phyloP scores from a whole-genome alignment of 768 basidiomycete genomes.

The Mycena crocata region DNA sequence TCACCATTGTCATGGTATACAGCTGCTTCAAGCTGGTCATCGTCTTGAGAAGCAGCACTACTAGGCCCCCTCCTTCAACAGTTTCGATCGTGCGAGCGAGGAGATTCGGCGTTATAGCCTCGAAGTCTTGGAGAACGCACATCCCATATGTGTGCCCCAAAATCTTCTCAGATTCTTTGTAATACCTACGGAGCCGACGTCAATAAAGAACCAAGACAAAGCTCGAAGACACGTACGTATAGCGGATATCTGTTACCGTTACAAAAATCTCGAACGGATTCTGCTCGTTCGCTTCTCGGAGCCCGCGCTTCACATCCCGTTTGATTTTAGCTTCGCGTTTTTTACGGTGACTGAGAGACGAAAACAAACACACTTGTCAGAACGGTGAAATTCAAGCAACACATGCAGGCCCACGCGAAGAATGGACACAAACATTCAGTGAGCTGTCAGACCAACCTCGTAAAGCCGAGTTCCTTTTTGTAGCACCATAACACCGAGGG shows the following conservation, averaged over 20 bases:
- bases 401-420: conserved; percentile 25
- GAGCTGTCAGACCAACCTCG: conserved; percentile 70
- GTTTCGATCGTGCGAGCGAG: conserved; percentile 98
- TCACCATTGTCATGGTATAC: conserved; percentile 89
- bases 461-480: conserved; percentile 98
- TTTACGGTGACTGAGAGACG: conserved; percentile 85
- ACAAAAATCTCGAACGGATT: conserved; percentile 99
- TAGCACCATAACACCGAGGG: conserved; percentile 98
- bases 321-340: conserved; percentile 98
- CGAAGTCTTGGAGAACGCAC: conserved; percentile 97
- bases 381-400: not conserved
- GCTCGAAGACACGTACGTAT: conserved; percentile 72
- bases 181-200: conserved; percentile 68
- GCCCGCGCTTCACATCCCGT: conserved; percentile 93
- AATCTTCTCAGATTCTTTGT: conserved; percentile 97
- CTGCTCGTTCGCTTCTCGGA: conserved; percentile 94
- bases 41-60: conserved; percentile 91
- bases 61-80: conserved; percentile 93
- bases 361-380: conserved; percentile 1
- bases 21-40: conserved; percentile 94
- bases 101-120: conserved; percentile 97
- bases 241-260: conserved; percentile 98
- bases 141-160: conserved; percentile 98
- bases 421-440: conserved; percentile 17
- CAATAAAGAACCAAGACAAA: not conserved